phyloP scores from a whole-genome alignment of 495 filamentous ascomycete genomes.

The Aspergillus nidulans region DNA sequence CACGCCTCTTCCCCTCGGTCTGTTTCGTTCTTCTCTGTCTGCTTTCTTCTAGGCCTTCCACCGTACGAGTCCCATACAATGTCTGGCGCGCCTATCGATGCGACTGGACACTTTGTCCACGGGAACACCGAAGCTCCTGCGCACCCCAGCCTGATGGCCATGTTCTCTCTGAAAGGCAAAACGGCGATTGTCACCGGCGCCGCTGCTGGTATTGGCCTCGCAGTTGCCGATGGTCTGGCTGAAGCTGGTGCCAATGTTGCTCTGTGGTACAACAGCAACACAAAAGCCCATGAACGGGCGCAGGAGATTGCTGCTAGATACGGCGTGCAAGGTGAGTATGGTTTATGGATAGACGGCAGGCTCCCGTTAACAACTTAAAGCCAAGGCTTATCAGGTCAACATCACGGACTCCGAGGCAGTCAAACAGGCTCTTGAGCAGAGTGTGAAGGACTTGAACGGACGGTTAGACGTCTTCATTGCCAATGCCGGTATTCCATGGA shows the following conservation, averaged over 20 bases:
- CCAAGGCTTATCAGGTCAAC: constrained; percentile 72
- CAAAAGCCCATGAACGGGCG: constrained; percentile 64
- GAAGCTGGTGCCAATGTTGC: constrained; percentile 87
- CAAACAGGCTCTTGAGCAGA: constrained; percentile 49
- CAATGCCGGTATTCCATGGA: constrained; percentile 76
- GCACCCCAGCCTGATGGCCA: constrained; percentile 60
- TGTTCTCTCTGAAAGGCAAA: constrained; percentile 79
- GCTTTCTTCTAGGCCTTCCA: too few relatives aligned
- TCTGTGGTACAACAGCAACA: constrained; percentile 81
- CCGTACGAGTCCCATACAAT: too few relatives aligned
- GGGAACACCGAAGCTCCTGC: constrained; percentile 56
- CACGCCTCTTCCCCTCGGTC: too few relatives aligned
- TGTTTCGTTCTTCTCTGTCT: too few relatives aligned
- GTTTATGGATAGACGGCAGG: background rate
- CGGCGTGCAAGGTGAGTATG: constrained; percentile 67
- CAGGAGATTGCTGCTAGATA: constrained; percentile 67
- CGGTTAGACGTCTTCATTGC: constrained; percentile 78
- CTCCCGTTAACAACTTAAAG: constrained; percentile 32
- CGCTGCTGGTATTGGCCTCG: constrained; percentile 75
- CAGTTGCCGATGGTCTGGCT: constrained; percentile 69
- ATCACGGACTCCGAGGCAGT: constrained; percentile 58
- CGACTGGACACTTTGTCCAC: constrained; percentile 28
- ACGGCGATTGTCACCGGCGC: constrained; percentile 83
- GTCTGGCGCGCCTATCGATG: too few relatives aligned
- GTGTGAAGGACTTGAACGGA: constrained; percentile 65